Evolutionary conservation across 208 protist genomes (phyloP), one percentile per base, ranked within the genome.

Genomic region (Acanthamoeba healyi): DNA sequence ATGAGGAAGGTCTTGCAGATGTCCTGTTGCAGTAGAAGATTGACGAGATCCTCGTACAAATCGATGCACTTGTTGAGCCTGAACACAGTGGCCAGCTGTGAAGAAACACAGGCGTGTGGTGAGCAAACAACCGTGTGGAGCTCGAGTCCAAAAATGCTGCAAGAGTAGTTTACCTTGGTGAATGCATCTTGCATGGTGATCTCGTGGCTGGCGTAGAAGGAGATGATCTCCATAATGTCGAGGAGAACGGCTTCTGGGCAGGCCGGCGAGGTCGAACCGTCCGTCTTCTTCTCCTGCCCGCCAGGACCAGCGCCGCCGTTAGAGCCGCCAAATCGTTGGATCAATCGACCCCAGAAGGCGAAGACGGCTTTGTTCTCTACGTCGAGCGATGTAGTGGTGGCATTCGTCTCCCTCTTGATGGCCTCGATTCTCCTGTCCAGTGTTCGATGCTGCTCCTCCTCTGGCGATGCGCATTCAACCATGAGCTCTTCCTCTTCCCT

Each of bases 211-310:
- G 82, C 26, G 82, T 90, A 90, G 40, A 58, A 34, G 2, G 82
- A 61, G 22, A 90, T 70, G 29, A 90, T 65, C 36, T 90, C 82
- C 82, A 90, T 70, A 4, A 90, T 40, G 7, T 90, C 82, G 22
- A 67, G 40, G 6, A 90, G 72, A 51, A 34, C 72, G 34, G 12
- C 40, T 7, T 82, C 63, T 38, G n/a, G 63, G 6, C 40, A 29
- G 24, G 26, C 40, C 9, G n/a, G n/a, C n/a, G n/a, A n/a, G n/a
- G n/a, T n/a, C n/a, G 9, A n/a, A 9, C 38, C 70, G 32, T 79
- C 38, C 49, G 6, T 54, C 10, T 54, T 54, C n/a, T n/a, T n/a
- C n/a, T n/a, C n/a, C n/a, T n/a, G n/a, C n/a, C n/a, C n/a, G n/a
- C 26, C 61, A 67, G 61, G 22, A 40, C 22, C 17, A 7, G 19